Evolutionary conservation across 2,329 filamentous ascomycete species (phyloP), one percentile per base, ranked within the genome.

Genomic region (Sordariomycetes sp.): DNA sequence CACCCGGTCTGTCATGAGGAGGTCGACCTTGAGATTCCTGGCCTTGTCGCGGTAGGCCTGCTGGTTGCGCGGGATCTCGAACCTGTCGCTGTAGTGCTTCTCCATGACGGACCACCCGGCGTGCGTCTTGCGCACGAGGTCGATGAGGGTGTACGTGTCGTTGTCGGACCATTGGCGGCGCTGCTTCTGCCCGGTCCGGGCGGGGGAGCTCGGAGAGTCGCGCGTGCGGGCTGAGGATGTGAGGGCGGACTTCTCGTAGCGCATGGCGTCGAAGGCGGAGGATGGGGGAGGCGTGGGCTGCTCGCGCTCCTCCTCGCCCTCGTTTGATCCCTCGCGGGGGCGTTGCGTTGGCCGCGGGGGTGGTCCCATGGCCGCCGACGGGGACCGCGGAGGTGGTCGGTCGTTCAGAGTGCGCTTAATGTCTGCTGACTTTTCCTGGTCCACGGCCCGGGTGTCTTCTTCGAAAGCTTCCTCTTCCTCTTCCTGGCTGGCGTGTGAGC

Each of bases 1-100:
- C 8, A 53, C 24, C 3, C 38, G 39, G 44, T 74, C 68, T 3
- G 53, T 48, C 33, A 63, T 57, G 12, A 76, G 54, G 30, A 68
- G 59, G 21, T 68, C 62, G 23, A 70, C 66, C 54, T 76, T 76
- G 35, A 73, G 42, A 36, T 72, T 65, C 32, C 72, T 65, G n/a
- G 72, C 72, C 51, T 69, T 71, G 57, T 76, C 72, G 6, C 72
- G 69, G 37, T 71, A 61, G 5, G 68, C 66, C 48, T 75, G 71
- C 53, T 75, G 71, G 43, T 66, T 63, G 32, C 71, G 67, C 3
- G 47, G 47, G 12, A 51, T 42, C 28, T 68, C 55, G 35, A 72
- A 72, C 3, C 36, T 37, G 14, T 55, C 21, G 0, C 45, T 44
- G 19, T 58, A 50, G 5, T 45, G 9, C 18, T 40, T 45, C 37